Evolutionary conservation across 2,329 filamentous ascomycete genomes (phyloP).

Genomic region (Hirsutella minnesotensis): DNA sequence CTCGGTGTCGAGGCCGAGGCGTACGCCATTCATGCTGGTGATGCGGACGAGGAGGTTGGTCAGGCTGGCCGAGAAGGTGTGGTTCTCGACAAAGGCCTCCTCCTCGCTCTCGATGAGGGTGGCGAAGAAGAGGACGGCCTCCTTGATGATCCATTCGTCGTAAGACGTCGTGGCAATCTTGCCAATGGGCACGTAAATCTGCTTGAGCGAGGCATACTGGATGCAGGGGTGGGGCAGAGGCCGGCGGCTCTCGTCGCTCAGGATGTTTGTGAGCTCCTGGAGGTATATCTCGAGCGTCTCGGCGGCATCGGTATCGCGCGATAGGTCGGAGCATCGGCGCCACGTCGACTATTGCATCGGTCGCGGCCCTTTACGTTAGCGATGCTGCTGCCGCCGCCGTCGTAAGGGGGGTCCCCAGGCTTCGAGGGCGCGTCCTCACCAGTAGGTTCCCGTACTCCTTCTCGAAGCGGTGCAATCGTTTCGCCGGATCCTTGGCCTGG

Average conservation of each 20-base stretch:
- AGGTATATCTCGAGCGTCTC: constrained; percentile 51
- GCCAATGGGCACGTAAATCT: constrained; percentile 80
- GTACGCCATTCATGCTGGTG: constrained; percentile 59
- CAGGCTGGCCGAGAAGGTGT: constrained; percentile 73
- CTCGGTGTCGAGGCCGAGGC: constrained; percentile 71
- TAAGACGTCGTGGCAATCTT: constrained; percentile 79
- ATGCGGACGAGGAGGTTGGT: constrained; percentile 78
- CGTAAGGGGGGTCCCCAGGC: background rate
- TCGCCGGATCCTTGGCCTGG: constrained; percentile 49
- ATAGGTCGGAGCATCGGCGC: constrained; percentile 49
- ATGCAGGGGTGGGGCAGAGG: constrained; percentile 88
- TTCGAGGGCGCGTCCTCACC: constrained; percentile 24
- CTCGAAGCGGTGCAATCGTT: constrained; percentile 54
- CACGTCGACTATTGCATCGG: constrained; percentile 34
- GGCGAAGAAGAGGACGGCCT: constrained; percentile 77
- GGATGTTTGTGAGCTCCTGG: constrained; percentile 55
- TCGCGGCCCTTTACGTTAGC: background rate
- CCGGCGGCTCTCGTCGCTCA: constrained; percentile 80
- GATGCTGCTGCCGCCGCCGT: background rate
- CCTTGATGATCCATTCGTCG: constrained; percentile 75
- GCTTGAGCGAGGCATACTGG: constrained; percentile 70
- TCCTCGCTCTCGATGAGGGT: constrained; percentile 93
- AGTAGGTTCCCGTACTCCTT: constrained; percentile 52
- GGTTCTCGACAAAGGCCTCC: constrained; percentile 83
- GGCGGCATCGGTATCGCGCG: constrained; percentile 47